Percentiles rank a stretch among this genome's conserved stretches.
Conservation (phyloP, 2,329 filamentous ascomycete species). For the Pyrenochaeta sp. region DNA sequence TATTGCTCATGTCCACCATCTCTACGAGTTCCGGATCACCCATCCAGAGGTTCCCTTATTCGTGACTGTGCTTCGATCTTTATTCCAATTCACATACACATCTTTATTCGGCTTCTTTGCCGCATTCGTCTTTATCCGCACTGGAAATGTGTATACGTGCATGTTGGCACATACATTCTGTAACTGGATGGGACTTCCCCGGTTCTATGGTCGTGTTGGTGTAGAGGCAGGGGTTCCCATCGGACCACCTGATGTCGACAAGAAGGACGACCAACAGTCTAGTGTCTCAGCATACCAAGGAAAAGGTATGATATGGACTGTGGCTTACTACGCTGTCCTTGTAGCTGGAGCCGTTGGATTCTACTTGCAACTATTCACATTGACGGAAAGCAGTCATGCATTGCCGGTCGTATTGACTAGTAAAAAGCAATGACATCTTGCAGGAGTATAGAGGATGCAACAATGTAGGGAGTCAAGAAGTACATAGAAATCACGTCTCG, state of each 20-base stretch:
- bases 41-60: constrained; percentile 72
- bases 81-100: constrained; percentile 89
- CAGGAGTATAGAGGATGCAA: no score
- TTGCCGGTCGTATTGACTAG: constrained; percentile 47
- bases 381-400: constrained; percentile 70
- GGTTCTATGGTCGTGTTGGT: constrained; percentile 79
- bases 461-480: no score
- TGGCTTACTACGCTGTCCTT: constrained; percentile 80
- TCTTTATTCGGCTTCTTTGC: constrained; percentile 93
- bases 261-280: constrained; percentile 48
- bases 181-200: constrained; percentile 88
- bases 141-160: constrained; percentile 78
- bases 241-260: constrained; percentile 40
- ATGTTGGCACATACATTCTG: constrained; percentile 86
- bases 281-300: constrained; percentile 29
- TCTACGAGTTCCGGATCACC: constrained; percentile 89
- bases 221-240: constrained; percentile 56
- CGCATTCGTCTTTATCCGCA: constrained; percentile 86
- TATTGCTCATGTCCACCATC: constrained; percentile 91
- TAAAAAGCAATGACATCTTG: no score
- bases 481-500: no score
- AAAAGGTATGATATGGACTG: constrained; percentile 67
- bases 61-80: constrained; percentile 71
- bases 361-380: constrained; percentile 71
- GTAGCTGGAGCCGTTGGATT: constrained; percentile 75